phyloP scores from a whole-genome alignment of 164 flowering plant genomes.

The Brasenia schreberi region DNA sequence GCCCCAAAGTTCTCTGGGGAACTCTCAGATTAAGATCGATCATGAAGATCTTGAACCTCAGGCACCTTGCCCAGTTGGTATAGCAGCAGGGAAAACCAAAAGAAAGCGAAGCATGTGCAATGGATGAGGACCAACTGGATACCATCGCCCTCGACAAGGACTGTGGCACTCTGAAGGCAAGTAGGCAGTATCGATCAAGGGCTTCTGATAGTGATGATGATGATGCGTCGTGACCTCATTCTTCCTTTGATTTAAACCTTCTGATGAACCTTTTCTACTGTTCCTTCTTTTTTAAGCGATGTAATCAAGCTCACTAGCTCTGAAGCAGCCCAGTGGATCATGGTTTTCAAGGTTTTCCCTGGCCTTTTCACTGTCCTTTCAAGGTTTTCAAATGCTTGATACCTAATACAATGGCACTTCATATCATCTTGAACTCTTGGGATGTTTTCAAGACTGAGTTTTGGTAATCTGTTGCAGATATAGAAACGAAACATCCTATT shows the following conservation, averaged over 20 bases:
- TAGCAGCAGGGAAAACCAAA: constrained; percentile 31
- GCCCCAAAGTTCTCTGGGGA: constrained; percentile 11
- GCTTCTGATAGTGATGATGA: constrained; percentile 12
- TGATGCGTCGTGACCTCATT: neutral
- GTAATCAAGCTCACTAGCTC: neutral
- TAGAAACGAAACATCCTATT: too few relatives aligned
- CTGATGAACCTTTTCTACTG: neutral
- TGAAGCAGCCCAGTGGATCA: neutral
- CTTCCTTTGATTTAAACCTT: neutral
- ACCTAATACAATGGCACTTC: too few relatives aligned
- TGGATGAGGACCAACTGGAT: constrained; percentile 72
- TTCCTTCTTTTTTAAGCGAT: neutral
- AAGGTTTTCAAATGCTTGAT: neutral
- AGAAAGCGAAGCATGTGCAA: constrained; percentile 44
- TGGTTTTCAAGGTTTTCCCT: neutral
- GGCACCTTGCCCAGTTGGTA: constrained; percentile 19
- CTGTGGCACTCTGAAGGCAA: constrained; percentile 17
- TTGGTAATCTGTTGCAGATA: too few relatives aligned
- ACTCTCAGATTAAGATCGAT: constrained; percentile 8
- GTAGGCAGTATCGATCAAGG: constrained; percentile 53
- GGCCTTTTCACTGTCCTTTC: neutral
- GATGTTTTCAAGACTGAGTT: too few relatives aligned
- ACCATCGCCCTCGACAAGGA: constrained; percentile 5
- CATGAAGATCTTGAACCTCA: constrained; percentile 1
- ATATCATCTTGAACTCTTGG: too few relatives aligned